Evolutionary conservation across 805 yeast species (phyloP).

Genomic region (Nakazawaea laoshanensis): DNA sequence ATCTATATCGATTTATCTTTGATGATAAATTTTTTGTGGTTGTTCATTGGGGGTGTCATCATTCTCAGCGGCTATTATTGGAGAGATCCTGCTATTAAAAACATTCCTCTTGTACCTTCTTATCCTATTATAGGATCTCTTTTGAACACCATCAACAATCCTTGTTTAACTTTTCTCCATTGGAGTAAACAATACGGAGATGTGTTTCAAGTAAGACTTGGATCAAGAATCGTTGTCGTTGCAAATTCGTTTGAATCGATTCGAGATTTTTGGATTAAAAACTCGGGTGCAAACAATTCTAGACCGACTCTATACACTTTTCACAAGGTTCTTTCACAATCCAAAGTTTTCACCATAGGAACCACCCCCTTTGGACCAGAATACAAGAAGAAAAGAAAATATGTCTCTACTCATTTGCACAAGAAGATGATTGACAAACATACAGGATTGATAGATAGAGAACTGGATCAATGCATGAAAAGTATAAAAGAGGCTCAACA

Average conservation of each 20-base stretch:
- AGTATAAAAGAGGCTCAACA: constrained; percentile 10
- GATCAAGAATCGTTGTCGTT: constrained; percentile 46
- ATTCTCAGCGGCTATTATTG: too few species aligned
- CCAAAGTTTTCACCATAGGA: constrained; percentile 55
- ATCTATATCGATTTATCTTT: too few species aligned
- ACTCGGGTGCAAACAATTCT: constrained; percentile 48
- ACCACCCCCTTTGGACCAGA: constrained; percentile 51
- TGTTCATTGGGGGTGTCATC: too few species aligned
- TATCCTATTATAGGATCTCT: constrained; percentile 46
- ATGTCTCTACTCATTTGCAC: constrained; percentile 35
- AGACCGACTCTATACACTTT: constrained; percentile 63
- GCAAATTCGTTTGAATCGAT: constrained; percentile 60
- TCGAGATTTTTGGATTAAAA: constrained; percentile 40
- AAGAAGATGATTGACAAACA: constrained; percentile 24
- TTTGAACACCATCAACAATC: constrained; percentile 34
- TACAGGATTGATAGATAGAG: constrained; percentile 27
- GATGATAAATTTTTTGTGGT: too few species aligned
- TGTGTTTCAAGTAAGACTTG: constrained; percentile 59
- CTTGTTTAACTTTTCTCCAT: constrained; percentile 36
- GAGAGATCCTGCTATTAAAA: constrained; percentile 21
- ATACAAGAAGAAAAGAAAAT: constrained; percentile 38
- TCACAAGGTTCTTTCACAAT: constrained; percentile 48
- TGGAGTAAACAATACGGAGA: constrained; percentile 37
- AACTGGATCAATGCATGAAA: constrained; percentile 19
- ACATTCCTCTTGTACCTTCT: constrained; percentile 34